Evolutionary conservation across 352 stramenopile species (phyloP), one percentile per base, ranked within the genome.

Genomic region (Phytophthora pini): DNA sequence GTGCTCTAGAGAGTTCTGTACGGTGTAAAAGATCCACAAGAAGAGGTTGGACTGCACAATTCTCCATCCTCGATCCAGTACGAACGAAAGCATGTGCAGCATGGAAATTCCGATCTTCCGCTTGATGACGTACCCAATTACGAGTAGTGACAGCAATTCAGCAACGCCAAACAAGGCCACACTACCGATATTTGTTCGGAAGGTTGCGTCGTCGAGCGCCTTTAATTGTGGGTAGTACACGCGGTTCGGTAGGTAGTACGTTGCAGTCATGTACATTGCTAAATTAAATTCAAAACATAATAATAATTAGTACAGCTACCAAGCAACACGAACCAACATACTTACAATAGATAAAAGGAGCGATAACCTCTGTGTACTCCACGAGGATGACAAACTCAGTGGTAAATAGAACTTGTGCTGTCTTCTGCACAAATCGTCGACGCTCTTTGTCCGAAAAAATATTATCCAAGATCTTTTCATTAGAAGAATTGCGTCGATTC

Each of bases 311-410:
- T 41, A 8, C 36, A 41, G 11, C 15, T 41, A 17, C 5, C 15
- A 8, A 17, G 3, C 9, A n/a, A 9, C 15, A 11, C 22, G 17
- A 57, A 0, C 9, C 29, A 44, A 11, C 11, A 13, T n/a, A 53
- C 56, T 17, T 60, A 78, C 68, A 53, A 36, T 77, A 77, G 11
- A 77, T 54, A 10, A 70, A 38, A 2, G 68, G 60, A 7, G 77
- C 55, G 20, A 72, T 64, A 11, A 77, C 60, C 60, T 80, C 55
- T 1, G 67, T 65, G 43, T 68, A 77, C 44, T 72, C 54, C 22
- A 72, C 31, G 0, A 80, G 63, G 26, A 70, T 57, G 17, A 74
- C 38, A 31, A 74, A 74, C 24, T 80, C 72, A 1, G 38, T 68
- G n/a, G 65, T 56, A 36, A 69, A 68, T 12, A 77, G 54, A 6